Base-by-base conservation (phyloP, 2,329 filamentous ascomycete species). In the Aspergillus sp. region DNA sequence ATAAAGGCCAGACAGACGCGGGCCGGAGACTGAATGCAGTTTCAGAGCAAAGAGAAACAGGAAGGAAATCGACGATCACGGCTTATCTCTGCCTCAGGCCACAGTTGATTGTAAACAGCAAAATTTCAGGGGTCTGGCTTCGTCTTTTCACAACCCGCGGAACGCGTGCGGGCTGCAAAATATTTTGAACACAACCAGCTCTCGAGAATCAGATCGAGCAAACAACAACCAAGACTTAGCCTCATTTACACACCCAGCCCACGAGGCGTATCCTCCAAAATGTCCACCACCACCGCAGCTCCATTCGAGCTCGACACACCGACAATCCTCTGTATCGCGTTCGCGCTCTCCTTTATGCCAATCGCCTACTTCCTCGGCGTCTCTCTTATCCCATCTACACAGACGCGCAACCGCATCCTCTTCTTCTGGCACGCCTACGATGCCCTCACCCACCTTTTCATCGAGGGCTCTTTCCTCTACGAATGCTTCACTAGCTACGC, bases 391-490 rank as follows among this genome's bases (percentile, higher is more conserved):
- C 84, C 87, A 4, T 70, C 76, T 17, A 68, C 79, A 1, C 79
- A 85, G 11, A 76, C 83, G 1, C 71, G 77, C 38, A 83, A 86
- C 55, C 91, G 92, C 60, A 78, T 90, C 71, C 86, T 97, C 63
- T 96, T 96, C 82, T 84, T 96, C 76, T 97, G 93, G 93, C 93
- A 97, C 78, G 83, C 90, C 38, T 96, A 96, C 77, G 93, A 97
- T 74, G 91, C 91, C 32, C 83, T 97, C 43, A 93, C 93, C 68
- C 95, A 99, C 79, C 86, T 96, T 75, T 81, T 91, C 72, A 89
- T 98, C 72, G 93, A 98, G 78, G 93, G 91, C 53, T 89, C 86
- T 68, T 98, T 91, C 76, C 85, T 97, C 22, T 97, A 92, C 81
- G 91, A 96, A 78, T 96, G 91, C 80, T 96, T 98, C 83, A 93